Evolutionary conservation across 441 rosid genomes (phyloP), one percentile per base, ranked within the genome.

Genomic region (Gossypium davidsonii): DNA sequence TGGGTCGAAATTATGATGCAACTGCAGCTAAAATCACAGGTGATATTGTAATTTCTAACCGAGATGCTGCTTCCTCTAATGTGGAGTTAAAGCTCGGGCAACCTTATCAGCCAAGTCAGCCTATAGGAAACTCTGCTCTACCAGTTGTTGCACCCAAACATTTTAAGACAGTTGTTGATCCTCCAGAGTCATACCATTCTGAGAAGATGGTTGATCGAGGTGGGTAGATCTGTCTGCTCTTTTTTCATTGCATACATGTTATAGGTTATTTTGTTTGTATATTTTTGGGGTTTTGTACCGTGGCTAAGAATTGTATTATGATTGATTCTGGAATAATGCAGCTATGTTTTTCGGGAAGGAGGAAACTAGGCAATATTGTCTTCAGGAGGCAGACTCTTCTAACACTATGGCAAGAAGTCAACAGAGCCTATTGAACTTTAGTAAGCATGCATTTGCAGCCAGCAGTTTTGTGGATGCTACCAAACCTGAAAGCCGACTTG

Each of bases 21-120:
- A 75, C 26, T 67, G 70, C 71, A 69, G 49, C 67, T 67, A 76
- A 72, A 71, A 72, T 56, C 71, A 67, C 72, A 21, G 31, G 42
- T 69, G 69, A 74, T 77, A 57, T 52, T 51, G 71, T 72, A 70
- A 59, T 37, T 37, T 46, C 78, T 18, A 73, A 79, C 34, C 76
- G 72, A 44, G 77, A 76, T 75, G 72, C 73, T 39, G 53, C 79
- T 62, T 68, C 85, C 52, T 85, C 91, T 15, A 82, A 81, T 52
- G 62, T 85, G 25, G 89, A 85, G 83, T 73, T 87, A 79, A 84
- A 81, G 83, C 88, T 84, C 77, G 89, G 88, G 65, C 88, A 84
- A 71, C 87, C 91, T 64, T 77, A 75, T 80, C 82, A 87, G 67
- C 83, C 74, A n/a, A 75, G 59, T 77, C 76, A 15, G 46, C 10